Evolutionary conservation across 352 stramenopile genomes (phyloP).

Genomic region (Phytophthora sp.): DNA sequence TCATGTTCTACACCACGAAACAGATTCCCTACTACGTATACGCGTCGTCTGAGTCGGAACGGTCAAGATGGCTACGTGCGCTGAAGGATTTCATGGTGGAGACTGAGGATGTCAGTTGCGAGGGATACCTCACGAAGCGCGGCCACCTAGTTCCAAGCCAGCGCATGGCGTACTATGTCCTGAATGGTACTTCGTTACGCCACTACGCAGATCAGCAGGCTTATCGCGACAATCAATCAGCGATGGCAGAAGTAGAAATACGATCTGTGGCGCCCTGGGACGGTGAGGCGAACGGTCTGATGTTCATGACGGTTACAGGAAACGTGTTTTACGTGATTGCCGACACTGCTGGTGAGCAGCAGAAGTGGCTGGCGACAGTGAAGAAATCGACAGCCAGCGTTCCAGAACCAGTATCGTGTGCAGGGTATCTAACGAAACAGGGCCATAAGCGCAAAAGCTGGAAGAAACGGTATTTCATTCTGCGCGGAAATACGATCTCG

Average conservation of each 20-base stretch:
- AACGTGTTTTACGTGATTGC: conserved; percentile 88
- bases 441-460: conserved; percentile 91
- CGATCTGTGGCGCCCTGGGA: conserved; percentile 79
- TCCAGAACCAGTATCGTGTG: conserved; percentile 79
- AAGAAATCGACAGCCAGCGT: conserved; percentile 73
- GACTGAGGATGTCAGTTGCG: conserved; percentile 84
- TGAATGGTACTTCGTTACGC: conserved; percentile 81
- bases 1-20: conserved; percentile 92
- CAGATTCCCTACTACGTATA: conserved; percentile 92
- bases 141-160: conserved; percentile 89
- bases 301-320: conserved; percentile 87
- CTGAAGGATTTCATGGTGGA: conserved; percentile 88
- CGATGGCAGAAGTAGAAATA: conserved; percentile 87
- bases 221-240: conserved; percentile 87
- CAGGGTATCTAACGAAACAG: conserved; percentile 89
- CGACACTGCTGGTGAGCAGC: conserved; percentile 75
- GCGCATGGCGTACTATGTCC: conserved; percentile 86
- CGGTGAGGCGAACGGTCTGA: conserved; percentile 80
- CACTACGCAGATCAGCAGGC: conserved; percentile 85
- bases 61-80: conserved; percentile 80
- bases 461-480: conserved; percentile 92
- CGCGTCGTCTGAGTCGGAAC: conserved; percentile 77
- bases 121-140: conserved; percentile 87
- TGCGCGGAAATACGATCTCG: conserved; percentile 73
- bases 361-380: conserved; percentile 84